Percentiles rank a stretch among this genome's conserved stretches.
Evolutionary conservation across 2,329 filamentous ascomycete genomes (phyloP).

Genomic region (Scortechinia acanthostroma): DNA sequence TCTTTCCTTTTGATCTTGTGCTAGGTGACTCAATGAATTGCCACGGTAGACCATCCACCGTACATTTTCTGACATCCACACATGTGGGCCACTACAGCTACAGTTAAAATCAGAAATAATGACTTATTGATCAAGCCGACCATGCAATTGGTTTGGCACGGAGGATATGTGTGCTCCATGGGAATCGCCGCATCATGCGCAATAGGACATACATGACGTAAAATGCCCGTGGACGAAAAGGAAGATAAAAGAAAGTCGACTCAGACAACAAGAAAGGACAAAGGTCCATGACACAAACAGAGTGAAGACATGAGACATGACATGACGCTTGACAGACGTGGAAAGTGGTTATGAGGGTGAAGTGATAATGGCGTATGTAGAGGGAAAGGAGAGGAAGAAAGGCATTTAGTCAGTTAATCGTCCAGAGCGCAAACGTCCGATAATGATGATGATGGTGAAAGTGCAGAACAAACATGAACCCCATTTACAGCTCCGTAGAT

Average conservation of each 20-base stretch:
- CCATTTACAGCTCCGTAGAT: too few relatives aligned
- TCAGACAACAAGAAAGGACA: background rate
- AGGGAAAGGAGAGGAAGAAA: too few relatives aligned
- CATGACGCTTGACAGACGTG: background rate
- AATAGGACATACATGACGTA: constrained; percentile 10
- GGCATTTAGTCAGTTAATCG: too few relatives aligned
- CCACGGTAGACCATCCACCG: background rate
- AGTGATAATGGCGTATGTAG: too few relatives aligned
- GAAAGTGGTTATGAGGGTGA: too few relatives aligned
- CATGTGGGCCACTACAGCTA: background rate
- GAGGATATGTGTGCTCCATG: constrained; percentile 11
- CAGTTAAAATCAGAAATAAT: background rate
- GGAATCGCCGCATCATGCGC: constrained; percentile 22
- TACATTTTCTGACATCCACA: background rate
- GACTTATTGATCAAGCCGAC: too few relatives aligned
- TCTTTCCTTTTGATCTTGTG: background rate
- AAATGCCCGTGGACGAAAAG: too few relatives aligned
- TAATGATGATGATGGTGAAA: too few relatives aligned
- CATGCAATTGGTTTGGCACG: constrained; percentile 18
- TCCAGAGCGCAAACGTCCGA: too few relatives aligned
- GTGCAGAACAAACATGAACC: too few relatives aligned
- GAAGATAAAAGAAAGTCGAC: background rate
- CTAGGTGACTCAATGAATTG: too few relatives aligned
- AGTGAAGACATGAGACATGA: background rate
- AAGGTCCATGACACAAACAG: background rate